A percentile compares a stretch with the other conserved stretches of the same genome.
phyloP scores from a whole-genome alignment of 2,329 filamentous ascomycete genomes.

The Verticillium longisporum region DNA sequence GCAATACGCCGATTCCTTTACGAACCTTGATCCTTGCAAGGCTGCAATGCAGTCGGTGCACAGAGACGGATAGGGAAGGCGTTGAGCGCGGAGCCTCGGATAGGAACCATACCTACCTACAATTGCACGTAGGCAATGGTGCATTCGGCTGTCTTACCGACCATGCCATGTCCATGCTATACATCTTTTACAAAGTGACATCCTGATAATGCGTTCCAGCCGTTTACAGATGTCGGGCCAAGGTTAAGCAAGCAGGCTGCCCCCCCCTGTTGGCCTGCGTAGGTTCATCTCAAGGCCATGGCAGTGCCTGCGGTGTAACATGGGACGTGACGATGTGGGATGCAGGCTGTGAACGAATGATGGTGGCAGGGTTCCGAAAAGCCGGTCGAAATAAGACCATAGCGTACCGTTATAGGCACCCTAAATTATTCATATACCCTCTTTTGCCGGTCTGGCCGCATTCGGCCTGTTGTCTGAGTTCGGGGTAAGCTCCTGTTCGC shows the following conservation, averaged over 20 bases:
- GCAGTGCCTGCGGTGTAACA: neutral
- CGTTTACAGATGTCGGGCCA: no score
- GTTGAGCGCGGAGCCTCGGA: neutral
- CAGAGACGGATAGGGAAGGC: neutral
- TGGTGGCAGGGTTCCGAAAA: neutral
- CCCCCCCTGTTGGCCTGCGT: no score
- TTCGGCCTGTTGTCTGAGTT: neutral
- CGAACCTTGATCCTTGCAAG: neutral
- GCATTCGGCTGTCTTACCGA: no score
- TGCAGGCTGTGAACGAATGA: neutral
- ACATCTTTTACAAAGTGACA: no score
- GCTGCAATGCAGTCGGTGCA: neutral
- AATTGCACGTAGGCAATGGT: neutral
- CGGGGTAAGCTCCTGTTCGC: neutral
- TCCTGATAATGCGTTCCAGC: no score
- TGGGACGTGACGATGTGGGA: neutral
- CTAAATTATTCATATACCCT: neutral
- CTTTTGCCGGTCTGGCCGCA: neutral
- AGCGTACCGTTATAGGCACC: neutral
- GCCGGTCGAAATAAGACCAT: neutral
- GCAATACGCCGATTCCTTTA: neutral
- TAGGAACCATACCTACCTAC: neutral
- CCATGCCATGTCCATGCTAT: no score
- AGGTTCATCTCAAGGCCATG: neutral
- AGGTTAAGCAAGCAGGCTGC: no score